Percentiles rank a stretch among this genome's conserved stretches.
These are phyloP conservation scores for Tolypocladium tropicale DNA, from an alignment of 2,329 filamentous ascomycete genomes.

Conservation along the genomic window DNA sequence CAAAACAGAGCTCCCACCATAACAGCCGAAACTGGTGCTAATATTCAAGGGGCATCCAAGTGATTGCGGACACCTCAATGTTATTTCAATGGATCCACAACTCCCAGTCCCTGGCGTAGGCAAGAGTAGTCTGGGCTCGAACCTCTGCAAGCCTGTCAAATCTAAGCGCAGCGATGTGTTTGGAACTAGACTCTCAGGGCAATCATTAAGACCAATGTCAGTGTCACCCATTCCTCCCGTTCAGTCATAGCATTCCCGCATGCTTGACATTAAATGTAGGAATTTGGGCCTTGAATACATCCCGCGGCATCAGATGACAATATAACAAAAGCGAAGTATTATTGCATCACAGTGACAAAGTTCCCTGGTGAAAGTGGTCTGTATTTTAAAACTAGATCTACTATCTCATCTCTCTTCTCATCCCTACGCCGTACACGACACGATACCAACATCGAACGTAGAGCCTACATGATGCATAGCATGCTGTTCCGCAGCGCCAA, in stretches of 20 bases:
- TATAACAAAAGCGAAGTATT: background rate
- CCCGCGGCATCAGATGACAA: background rate
- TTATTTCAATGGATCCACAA: no score
- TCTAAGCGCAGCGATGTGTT: background rate
- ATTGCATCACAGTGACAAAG: background rate
- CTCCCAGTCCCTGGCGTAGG: background rate
- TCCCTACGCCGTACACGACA: background rate
- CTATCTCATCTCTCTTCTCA: background rate
- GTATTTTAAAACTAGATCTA: background rate
- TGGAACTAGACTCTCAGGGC: background rate
- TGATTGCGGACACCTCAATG: no score
- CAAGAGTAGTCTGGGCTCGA: background rate
- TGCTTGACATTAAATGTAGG: background rate
- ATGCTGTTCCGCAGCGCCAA: background rate
- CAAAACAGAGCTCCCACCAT: no score
- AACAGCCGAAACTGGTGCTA: no score
- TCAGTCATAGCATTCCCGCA: background rate
- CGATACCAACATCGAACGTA: background rate
- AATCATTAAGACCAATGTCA: background rate
- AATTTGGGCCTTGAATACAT: background rate
- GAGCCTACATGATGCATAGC: background rate
- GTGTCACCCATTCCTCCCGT: background rate
- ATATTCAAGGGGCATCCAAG: no score
- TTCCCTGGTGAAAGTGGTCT: background rate
- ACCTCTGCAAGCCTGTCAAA: background rate